phyloP scores from a whole-genome alignment of 2,329 filamentous ascomycete genomes.

The Pseudogymnoascus sp. region DNA sequence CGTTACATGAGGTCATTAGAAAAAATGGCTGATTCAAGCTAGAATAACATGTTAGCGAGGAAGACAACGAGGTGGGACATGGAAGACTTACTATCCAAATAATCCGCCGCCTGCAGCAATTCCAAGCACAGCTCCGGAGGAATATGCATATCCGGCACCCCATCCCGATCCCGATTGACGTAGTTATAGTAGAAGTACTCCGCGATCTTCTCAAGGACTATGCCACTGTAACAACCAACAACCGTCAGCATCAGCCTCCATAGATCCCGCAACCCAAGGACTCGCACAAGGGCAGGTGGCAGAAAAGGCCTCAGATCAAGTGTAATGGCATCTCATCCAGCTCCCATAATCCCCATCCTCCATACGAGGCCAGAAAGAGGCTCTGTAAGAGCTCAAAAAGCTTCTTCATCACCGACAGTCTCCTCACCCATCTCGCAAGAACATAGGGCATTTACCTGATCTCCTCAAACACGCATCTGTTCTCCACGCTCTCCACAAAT shows the following conservation, averaged over 20 bases:
- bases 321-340: conserved; percentile 44
- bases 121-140: conserved; percentile 72
- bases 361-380: conserved; percentile 21
- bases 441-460: conserved; percentile 54
- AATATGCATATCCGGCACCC: conserved; percentile 75
- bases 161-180: conserved; percentile 59
- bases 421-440: background rate
- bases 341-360: conserved; percentile 19
- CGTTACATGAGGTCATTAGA: conserved; percentile 9
- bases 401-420: conserved; percentile 13
- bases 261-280: conserved; percentile 9
- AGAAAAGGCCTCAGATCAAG: conserved; percentile 51
- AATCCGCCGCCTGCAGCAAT: conserved; percentile 70
- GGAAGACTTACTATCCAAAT: conserved; percentile 50
- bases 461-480: conserved; percentile 60
- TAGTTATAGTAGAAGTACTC: conserved; percentile 82
- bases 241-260: background rate
- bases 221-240: conserved; percentile 43
- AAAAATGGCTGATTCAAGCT: conserved; percentile 12
- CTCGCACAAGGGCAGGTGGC: conserved; percentile 1
- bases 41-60: conserved; percentile 8
- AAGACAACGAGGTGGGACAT: background rate
- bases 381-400: conserved; percentile 24
- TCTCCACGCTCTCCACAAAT: conserved; percentile 58
- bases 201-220: conserved; percentile 71